Percentiles rank a stretch among this genome's conserved stretches.
These are phyloP conservation scores for Tricholomella constricta DNA, from an alignment of 768 basidiomycete genomes.

Conservation along the genomic window DNA sequence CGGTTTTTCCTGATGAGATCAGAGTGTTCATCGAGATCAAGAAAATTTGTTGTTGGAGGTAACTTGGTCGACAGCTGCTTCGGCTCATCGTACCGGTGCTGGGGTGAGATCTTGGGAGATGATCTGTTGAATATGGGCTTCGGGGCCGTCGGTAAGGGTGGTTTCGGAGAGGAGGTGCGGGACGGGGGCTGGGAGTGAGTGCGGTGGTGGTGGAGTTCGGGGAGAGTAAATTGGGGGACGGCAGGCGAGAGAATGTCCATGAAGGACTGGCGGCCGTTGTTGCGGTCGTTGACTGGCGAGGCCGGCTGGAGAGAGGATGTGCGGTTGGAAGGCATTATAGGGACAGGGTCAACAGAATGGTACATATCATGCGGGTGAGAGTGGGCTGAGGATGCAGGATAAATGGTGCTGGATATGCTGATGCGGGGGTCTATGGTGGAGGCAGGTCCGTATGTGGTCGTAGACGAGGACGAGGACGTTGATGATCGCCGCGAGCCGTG, in stretches of 20 bases:
- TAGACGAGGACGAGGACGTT: constrained; percentile 29
- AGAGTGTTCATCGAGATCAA: constrained; percentile 64
- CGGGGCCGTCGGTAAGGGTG: constrained; percentile 46
- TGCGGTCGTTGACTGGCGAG: neutral
- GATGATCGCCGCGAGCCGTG: constrained; percentile 29
- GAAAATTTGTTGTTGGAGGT: constrained; percentile 70
- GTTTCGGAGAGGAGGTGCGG: constrained; percentile 31
- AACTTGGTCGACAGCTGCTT: constrained; percentile 45
- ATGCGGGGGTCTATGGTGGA: constrained; percentile 41
- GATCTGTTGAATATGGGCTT: constrained; percentile 48
- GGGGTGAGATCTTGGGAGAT: constrained; percentile 32
- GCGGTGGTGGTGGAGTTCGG: constrained; percentile 19
- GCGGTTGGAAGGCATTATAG: constrained; percentile 23
- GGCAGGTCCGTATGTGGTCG: constrained; percentile 28
- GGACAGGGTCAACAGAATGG: constrained; percentile 27
- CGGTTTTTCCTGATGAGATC: constrained; percentile 73
- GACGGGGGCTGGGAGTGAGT: constrained; percentile 23
- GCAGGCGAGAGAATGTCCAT: constrained; percentile 35
- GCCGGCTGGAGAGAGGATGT: constrained; percentile 11
- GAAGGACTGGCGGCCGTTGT: constrained; percentile 29
- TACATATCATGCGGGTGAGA: constrained; percentile 30
- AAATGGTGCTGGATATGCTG: constrained; percentile 44
- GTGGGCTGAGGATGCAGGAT: constrained; percentile 34
- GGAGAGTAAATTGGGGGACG: constrained; percentile 18
- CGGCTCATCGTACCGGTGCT: constrained; percentile 52